phyloP scores from a whole-genome alignment of 768 basidiomycete genomes.

The Crucibulum laeve region DNA sequence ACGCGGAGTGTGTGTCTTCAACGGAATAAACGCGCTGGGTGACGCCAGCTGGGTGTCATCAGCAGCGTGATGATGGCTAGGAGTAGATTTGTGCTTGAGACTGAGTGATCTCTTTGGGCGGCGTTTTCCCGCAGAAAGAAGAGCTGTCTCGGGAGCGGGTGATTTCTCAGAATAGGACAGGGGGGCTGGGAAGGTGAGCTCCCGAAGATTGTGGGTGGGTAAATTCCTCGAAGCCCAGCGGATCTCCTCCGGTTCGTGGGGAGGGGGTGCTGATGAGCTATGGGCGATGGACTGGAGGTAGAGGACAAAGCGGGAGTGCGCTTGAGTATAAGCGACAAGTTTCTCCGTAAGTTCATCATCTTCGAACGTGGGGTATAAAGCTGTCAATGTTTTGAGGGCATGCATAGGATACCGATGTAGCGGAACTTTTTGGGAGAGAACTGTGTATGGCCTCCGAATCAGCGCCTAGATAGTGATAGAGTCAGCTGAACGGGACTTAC shows the following conservation, averaged over 20 bases:
- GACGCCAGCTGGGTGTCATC: no score
- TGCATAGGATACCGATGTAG: conserved; percentile 72
- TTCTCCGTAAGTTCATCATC: conserved; percentile 28
- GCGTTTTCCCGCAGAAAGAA: neutral
- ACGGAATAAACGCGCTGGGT: neutral
- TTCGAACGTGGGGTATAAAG: conserved; percentile 23
- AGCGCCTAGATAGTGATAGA: conserved; percentile 8
- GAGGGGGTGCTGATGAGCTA: conserved; percentile 45
- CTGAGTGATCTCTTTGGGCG: neutral
- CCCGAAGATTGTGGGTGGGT: conserved; percentile 32
- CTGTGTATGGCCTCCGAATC: conserved; percentile 25
- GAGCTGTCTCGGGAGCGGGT: conserved; percentile 1
- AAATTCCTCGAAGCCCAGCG: conserved; percentile 23
- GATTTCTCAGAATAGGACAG: conserved; percentile 39
- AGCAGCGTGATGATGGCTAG: neutral
- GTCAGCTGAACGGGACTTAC: conserved; percentile 46
- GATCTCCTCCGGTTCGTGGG: conserved; percentile 40
- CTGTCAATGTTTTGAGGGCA: conserved; percentile 50
- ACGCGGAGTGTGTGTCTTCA: conserved; percentile 8
- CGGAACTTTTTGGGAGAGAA: conserved; percentile 58
- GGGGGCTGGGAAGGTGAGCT: conserved; percentile 74
- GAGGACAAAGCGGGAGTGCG: conserved; percentile 74
- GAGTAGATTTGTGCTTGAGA: neutral
- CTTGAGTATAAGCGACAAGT: conserved; percentile 46
- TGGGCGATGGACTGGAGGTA: conserved; percentile 71